Evolutionary conservation across 1,284 basidiomycete genomes (phyloP), one percentile per base, ranked within the genome.

Genomic region (Heterobasidion annosum): DNA sequence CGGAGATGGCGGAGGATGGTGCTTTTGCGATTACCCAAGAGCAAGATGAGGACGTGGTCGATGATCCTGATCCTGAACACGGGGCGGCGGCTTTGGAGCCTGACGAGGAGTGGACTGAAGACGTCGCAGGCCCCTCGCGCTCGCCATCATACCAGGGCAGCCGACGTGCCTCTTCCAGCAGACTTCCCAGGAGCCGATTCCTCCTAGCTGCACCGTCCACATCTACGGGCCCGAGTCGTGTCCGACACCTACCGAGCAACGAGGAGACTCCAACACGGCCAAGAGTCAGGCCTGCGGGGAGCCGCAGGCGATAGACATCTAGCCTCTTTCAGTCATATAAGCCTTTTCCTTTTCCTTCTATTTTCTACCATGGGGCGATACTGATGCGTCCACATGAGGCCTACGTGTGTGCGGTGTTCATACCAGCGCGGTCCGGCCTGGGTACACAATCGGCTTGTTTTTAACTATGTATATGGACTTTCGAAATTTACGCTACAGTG

Each of bases 251-350:
- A 48, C 67, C 66, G 52, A 66, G 64, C 25, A 74, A 67, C 58
- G 79, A 84, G 56, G 82, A 85, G 63, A 85, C 82, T 2, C 82
- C 82, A 34, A 85, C 82, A 16, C 73, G 79, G 56, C 82, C 82
- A 34, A 75, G 83, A 51, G 70, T 75, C 64, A 73, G 76, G 58
- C 68, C 64, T 53, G 51, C 42, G 42, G 46, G 50, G 32, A 59
- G 64, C 48, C 64, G 63, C 53, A 66, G 66, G 54, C 62, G 67
- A 32, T 60, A 34, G 33, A 18, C 18, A 57, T 8, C n/a, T 40
- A 10, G 10, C 37, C 37, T n/a, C 12, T 40, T 40, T 40, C n/a
- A 40, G 42, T 53, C 15, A 16, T 19, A 48, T 42, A 35, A 48
- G 25, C 2, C 16, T 48, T 33, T n/a, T 9, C 8, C 42, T 43